These are phyloP conservation scores for Gracilaria vermiculophylla DNA, from an alignment of 23 red algal species.

Conservation along the genomic window DNA sequence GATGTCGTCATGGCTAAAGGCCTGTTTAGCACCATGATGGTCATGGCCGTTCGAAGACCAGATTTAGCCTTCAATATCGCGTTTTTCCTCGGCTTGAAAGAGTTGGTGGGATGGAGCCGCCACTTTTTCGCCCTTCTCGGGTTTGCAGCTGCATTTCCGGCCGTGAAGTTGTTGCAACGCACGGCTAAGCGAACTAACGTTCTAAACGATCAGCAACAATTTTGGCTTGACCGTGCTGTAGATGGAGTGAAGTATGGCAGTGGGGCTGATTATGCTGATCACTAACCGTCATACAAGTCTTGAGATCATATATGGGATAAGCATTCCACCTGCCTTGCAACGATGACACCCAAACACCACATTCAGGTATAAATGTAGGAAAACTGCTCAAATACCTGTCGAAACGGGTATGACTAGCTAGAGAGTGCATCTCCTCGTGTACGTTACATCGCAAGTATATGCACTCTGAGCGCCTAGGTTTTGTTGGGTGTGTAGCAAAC, in stretches of 20 bases:
- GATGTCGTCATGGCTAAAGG: slow-evolving; percentile 81
- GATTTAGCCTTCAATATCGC: slow-evolving; percentile 48
- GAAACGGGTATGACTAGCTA: no score
- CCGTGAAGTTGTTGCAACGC: not conserved
- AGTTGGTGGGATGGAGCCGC: slow-evolving; percentile 44
- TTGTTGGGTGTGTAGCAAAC: no score
- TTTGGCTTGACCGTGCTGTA: slow-evolving; percentile 34
- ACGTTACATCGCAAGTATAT: no score
- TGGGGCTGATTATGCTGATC: slow-evolving; percentile 34
- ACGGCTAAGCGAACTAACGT: not conserved
- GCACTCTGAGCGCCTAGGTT: no score
- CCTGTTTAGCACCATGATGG: slow-evolving; percentile 63
- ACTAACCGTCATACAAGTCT: not conserved
- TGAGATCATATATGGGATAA: no score
- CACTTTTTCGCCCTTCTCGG: slow-evolving; percentile 64
- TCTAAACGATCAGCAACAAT: slow-evolving; percentile 16
- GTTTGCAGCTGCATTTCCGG: slow-evolving; percentile 29
- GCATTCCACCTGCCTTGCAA: no score
- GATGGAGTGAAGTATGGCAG: slow-evolving; percentile 50
- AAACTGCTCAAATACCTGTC: no score
- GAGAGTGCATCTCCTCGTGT: no score
- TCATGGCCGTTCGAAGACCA: slow-evolving; percentile 51
- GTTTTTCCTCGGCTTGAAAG: slow-evolving; percentile 53
- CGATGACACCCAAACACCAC: no score
- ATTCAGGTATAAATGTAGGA: no score